phyloP scores from a whole-genome alignment of 129 eudicot genomes.

The carrot (Daucus carota) region DH1_v3.0 NC_030386.2:33764501-33765000 shows the following conservation, averaged over 20 bases:
- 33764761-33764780: not conserved
- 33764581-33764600: no score
- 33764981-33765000: not conserved
- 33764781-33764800: not conserved
- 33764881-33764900: slow-evolving; percentile 26
- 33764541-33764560: no score
- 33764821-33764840: slow-evolving; percentile 20
- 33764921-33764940: slow-evolving; percentile 9
- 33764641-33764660: no score
- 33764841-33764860: slow-evolving; percentile 16
- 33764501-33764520: no score
- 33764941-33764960: slow-evolving; percentile 5
- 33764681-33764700: no score
- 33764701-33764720: no score
- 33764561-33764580: no score
- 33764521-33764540: no score
- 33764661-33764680: no score
- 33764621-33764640: no score
- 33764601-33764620: no score
- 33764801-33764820: slow-evolving; percentile 25
- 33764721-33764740: no score
- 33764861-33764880: slow-evolving; percentile 18
- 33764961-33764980: slow-evolving; percentile 17
- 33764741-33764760: not conserved
- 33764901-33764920: slow-evolving; percentile 18